phyloP scores from a whole-genome alignment of 1,284 basidiomycete genomes.

The Vanrija sp. region DNA sequence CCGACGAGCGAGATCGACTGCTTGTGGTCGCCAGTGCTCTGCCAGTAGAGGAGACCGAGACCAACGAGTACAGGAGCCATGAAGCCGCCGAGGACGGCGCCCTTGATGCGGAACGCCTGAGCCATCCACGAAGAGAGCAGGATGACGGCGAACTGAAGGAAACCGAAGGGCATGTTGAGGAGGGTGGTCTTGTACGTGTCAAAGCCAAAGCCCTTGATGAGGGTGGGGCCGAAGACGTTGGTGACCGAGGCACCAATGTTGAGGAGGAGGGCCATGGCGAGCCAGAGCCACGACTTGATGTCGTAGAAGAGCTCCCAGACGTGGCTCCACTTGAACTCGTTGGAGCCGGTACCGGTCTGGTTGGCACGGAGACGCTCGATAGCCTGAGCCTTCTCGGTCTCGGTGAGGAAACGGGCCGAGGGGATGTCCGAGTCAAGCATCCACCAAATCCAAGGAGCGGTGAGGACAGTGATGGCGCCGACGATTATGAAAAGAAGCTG shows the following conservation, averaged over 20 bases:
- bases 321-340: slow-evolving; percentile 22
- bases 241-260: slow-evolving; percentile 18
- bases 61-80: slow-evolving; percentile 20
- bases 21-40: background rate
- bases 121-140: slow-evolving; percentile 25
- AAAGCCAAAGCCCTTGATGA: slow-evolving; percentile 9
- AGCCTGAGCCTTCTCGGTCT: slow-evolving; percentile 22
- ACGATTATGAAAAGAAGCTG: slow-evolving; percentile 24
- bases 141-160: slow-evolving; percentile 32
- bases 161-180: slow-evolving; percentile 25
- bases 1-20: slow-evolving; percentile 15
- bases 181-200: slow-evolving; percentile 9
- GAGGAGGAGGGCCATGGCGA: slow-evolving; percentile 27
- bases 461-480: slow-evolving; percentile 18
- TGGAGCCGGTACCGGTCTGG: slow-evolving; percentile 25
- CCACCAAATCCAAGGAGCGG: slow-evolving; percentile 15
- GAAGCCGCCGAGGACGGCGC: slow-evolving; percentile 20
- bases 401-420: slow-evolving; percentile 18
- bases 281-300: slow-evolving; percentile 24
- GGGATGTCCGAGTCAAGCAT: slow-evolving; percentile 20
- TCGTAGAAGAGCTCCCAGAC: slow-evolving; percentile 24
- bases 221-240: background rate
- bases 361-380: slow-evolving; percentile 22
- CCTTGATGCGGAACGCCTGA: slow-evolving; percentile 28
- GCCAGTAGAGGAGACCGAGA: slow-evolving; percentile 24